Evolutionary conservation across 1,284 basidiomycete species (phyloP).

Genomic region (Pyrrhoderma noxium): DNA sequence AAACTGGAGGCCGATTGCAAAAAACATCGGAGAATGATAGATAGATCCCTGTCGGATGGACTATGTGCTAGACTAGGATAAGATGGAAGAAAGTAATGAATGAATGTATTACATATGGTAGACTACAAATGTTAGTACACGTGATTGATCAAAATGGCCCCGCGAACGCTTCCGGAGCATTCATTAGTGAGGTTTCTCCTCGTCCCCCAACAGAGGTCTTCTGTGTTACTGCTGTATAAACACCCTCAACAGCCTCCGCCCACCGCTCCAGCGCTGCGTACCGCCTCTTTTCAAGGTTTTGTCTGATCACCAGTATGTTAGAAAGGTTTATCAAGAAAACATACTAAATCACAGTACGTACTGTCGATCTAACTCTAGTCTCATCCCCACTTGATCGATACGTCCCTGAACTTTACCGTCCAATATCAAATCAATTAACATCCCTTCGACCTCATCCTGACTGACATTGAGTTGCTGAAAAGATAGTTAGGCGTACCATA

Average conservation of each 20-base stretch:
- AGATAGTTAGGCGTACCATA: slow-evolving; percentile 5
- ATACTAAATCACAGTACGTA: slow-evolving; percentile 35
- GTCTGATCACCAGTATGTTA: slow-evolving; percentile 37
- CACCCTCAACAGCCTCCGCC: slow-evolving; percentile 66
- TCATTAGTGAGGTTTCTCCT: slow-evolving; percentile 12
- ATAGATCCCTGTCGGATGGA: no score
- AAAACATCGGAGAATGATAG: no score
- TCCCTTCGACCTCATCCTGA: slow-evolving; percentile 82
- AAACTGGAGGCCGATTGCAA: no score
- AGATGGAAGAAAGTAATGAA: no score
- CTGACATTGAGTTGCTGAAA: slow-evolving; percentile 87
- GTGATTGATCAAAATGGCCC: not conserved
- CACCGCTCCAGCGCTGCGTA: slow-evolving; percentile 79
- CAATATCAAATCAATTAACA: slow-evolving; percentile 88
- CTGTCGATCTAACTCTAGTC: slow-evolving; percentile 86
- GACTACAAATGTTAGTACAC: no score
- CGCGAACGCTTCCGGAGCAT: slow-evolving; percentile 7
- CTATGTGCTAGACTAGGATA: no score
- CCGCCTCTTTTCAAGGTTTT: slow-evolving; percentile 75
- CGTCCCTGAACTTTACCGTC: slow-evolving; percentile 93
- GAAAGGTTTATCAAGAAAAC: not conserved
- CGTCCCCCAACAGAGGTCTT: slow-evolving; percentile 49
- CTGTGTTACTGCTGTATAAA: slow-evolving; percentile 65
- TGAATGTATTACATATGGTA: no score
- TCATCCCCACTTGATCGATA: slow-evolving; percentile 93